These are phyloP conservation scores for Coccomyxa sp. DNA, from an alignment of 139 green algal genomes.

Conservation along the genomic window DNA sequence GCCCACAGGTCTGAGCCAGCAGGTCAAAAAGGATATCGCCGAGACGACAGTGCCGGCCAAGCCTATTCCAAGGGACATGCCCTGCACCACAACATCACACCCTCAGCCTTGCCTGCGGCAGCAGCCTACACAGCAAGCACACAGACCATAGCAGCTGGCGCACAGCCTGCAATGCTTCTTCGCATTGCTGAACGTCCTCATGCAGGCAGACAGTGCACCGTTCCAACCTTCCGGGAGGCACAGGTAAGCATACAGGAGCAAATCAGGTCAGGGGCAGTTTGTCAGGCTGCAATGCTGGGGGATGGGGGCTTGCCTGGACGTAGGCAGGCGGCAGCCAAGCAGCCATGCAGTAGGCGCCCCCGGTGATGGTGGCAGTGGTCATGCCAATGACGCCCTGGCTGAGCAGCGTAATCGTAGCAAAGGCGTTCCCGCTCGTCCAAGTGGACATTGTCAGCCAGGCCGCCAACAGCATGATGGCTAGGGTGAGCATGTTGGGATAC, in stretches of 20 bases:
- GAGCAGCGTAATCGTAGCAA: slow-evolving; percentile 37
- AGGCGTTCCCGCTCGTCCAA: slow-evolving; percentile 27
- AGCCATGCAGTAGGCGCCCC: slow-evolving; percentile 27
- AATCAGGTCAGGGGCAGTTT: not conserved
- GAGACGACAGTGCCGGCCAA: not conserved
- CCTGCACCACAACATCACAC: not conserved
- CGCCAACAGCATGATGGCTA: slow-evolving; percentile 40
- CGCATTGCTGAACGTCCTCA: not conserved
- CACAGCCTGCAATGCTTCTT: too few relatives aligned
- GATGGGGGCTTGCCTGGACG: not conserved
- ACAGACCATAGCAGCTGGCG: too few relatives aligned
- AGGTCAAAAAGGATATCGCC: not conserved
- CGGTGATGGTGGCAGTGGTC: slow-evolving; percentile 33
- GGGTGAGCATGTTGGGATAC: slow-evolving; percentile 39
- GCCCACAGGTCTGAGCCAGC: not conserved
- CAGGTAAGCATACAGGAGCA: not conserved
- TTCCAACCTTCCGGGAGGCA: not conserved
- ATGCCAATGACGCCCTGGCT: slow-evolving; percentile 40
- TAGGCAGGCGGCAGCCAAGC: slow-evolving; percentile 27
- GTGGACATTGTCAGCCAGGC: slow-evolving; percentile 24
- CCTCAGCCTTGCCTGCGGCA: not conserved
- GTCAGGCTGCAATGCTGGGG: too few relatives aligned
- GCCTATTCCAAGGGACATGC: not conserved
- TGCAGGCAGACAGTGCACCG: not conserved
- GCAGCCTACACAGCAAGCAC: not conserved